These are phyloP conservation scores for Massariosphaeria phaeospora DNA, from an alignment of 495 filamentous ascomycete genomes.

Conservation along the genomic window DNA sequence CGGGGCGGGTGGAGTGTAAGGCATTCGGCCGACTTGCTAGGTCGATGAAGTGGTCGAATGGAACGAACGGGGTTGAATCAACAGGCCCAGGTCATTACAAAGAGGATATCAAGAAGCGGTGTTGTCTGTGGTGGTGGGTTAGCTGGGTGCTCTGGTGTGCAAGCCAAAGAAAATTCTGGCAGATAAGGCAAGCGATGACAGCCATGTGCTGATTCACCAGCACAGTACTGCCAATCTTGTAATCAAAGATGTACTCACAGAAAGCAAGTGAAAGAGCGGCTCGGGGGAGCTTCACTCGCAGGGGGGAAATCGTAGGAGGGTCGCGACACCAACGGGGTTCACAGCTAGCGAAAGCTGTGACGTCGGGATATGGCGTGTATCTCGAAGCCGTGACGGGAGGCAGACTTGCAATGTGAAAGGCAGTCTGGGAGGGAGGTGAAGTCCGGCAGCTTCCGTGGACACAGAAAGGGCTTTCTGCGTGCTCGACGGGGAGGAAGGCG, in stretches of 20 bases:
- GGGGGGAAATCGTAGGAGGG: conserved; percentile 16
- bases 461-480: conserved; percentile 20
- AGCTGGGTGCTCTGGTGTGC: background rate
- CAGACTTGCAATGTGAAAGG: conserved; percentile 3
- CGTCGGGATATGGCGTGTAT: conserved; percentile 18
- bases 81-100: conserved; percentile 33
- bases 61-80: conserved; percentile 6
- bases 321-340: conserved; percentile 13
- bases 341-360: conserved; percentile 43
- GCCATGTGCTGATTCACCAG: background rate
- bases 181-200: conserved; percentile 6
- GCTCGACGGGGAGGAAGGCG: conserved; percentile 12
- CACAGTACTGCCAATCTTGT: no score
- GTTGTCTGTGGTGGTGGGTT: background rate
- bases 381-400: background rate
- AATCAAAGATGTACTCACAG: no score
- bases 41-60: conserved; percentile 25
- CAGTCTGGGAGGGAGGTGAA: conserved; percentile 10
- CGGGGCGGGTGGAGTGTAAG: conserved; percentile 86
- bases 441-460: conserved; percentile 25
- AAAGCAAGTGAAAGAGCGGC: conserved; percentile 15
- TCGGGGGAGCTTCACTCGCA: conserved; percentile 4
- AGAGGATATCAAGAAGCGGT: conserved; percentile 28
- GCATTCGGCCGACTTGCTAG: conserved; percentile 56
- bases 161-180: background rate